Evolutionary conservation across 2,329 filamentous ascomycete genomes (phyloP), one percentile per base, ranked within the genome.

Genomic region (Tolypocladium tropicale): DNA sequence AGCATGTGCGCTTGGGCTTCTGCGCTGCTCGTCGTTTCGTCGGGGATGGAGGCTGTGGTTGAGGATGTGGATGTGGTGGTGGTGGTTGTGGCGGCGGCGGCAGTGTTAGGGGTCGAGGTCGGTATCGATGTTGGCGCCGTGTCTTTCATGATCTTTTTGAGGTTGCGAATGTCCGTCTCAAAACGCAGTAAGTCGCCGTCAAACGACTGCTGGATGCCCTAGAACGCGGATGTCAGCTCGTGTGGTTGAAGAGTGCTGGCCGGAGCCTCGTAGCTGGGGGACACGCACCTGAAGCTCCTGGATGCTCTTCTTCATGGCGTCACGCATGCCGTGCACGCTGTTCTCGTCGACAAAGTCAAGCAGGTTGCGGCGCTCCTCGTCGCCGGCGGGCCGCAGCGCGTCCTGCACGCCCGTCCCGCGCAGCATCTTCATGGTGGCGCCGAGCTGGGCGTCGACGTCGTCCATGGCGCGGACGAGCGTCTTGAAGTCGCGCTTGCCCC

Each of bases 271-370:
- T n/a, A n/a, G n/a, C n/a, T n/a, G n/a, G n/a, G n/a, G n/a, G n/a
- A n/a, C n/a, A n/a, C 4, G 48, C 63, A 85, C 84, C 74, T 88
- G 86, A 56, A 89, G 77, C 58, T 86, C 81, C 60, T 83, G 82
- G 58, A 93, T 88, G 64, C 85, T 86, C 56, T 78, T 79, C 65
- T 89, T 88, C 62, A 92, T 75, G 6, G 81, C 80, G 57, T 85
- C 77, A 43, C 83, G 77, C 70, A 91, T 80, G 14, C 74, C 76
- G 56, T 86, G 78, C 6, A 92, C 87, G 60, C 81, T 82, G 12
- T 80, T 76, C 66, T 88, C 87, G 63, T 92, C 87, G 51, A 92
- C 83, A 70, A 92, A 92, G 65, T 92, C 87, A 59, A 88, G 78
- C 58, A 93, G 71, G 50, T 77, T 86, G 67, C 84, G 84, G 54